Percentiles rank a stretch among this genome's conserved stretches.
Conservation (phyloP, 23 red algal genomes). For the Chondrus crispus region DNA sequence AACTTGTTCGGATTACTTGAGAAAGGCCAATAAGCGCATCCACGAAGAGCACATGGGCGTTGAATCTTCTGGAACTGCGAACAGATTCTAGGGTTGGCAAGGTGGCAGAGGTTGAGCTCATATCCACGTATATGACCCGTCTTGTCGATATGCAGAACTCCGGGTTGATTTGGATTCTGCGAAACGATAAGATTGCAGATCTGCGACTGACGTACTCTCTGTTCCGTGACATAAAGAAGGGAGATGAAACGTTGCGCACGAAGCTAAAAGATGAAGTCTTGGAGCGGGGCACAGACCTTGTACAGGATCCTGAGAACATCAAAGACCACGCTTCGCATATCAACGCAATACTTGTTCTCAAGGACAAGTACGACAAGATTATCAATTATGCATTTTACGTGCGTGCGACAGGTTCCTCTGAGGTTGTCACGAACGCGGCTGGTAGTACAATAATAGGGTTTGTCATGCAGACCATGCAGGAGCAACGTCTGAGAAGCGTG, state of each 20-base stretch:
- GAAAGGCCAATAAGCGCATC: constrained; percentile 61
- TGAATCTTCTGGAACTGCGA: constrained; percentile 37
- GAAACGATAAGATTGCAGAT: constrained; percentile 75
- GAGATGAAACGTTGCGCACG: constrained; percentile 55
- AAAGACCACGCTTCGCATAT: constrained; percentile 58
- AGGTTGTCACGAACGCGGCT: background rate
- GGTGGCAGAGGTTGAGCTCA: constrained; percentile 71
- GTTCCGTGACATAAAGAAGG: constrained; percentile 62
- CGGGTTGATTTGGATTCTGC: constrained; percentile 82
- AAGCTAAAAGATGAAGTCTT: constrained; percentile 72
- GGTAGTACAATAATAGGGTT: background rate
- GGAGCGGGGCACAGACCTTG: constrained; percentile 52
- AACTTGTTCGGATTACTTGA: constrained; percentile 81
- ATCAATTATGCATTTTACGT: constrained; percentile 22
- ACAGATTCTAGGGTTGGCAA: constrained; percentile 45
- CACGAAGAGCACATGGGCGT: constrained; percentile 63
- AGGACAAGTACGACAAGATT: constrained; percentile 71
- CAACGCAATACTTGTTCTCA: constrained; percentile 54
- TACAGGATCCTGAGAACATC: constrained; percentile 41
- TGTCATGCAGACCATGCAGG: no score
- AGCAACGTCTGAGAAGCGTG: no score
- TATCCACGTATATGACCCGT: constrained; percentile 77
- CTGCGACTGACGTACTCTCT: constrained; percentile 71
- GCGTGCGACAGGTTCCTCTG: background rate
- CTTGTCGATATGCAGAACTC: constrained; percentile 82